Conservation (phyloP, 371 early-diverging fungal genomes). For the Capillidium heterosporum region DNA sequence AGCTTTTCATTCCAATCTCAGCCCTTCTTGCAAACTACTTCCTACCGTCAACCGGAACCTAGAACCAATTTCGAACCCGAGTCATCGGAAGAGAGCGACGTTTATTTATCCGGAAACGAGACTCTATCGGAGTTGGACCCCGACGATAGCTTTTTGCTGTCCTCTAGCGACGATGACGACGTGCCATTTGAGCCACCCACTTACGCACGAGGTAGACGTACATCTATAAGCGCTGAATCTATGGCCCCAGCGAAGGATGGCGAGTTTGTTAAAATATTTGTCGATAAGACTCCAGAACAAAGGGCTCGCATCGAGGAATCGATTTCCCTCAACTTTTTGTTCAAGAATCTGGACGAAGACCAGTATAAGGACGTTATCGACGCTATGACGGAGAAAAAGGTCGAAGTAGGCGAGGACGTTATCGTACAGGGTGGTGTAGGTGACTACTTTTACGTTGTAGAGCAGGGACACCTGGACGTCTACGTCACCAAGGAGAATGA, state of each 20-base stretch:
- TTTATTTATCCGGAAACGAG: conserved; percentile 2
- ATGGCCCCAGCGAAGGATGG: conserved; percentile 75
- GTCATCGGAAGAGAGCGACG: not conserved
- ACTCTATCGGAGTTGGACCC: not conserved
- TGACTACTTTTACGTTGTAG: conserved; percentile 69
- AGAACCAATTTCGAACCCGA: not conserved
- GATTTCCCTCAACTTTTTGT: conserved; percentile 79
- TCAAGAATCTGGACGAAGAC: conserved; percentile 86
- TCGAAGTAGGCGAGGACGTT: conserved; percentile 54
- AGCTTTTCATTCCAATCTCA: not conserved
- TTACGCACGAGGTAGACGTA: conserved; percentile 66
- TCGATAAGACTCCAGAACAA: conserved; percentile 75
- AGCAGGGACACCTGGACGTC: conserved; percentile 59
- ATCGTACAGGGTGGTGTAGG: conserved; percentile 78
- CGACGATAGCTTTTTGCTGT: conserved; percentile 18
- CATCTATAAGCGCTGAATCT: conserved; percentile 90
- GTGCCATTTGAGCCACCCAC: conserved; percentile 26
- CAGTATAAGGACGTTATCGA: conserved; percentile 76
- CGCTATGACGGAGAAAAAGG: conserved; percentile 13
- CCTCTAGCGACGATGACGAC: conserved; percentile 33
- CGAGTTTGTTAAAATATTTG: conserved; percentile 59
- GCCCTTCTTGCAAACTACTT: not conserved
- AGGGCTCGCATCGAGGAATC: conserved; percentile 58
- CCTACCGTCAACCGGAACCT: not conserved
- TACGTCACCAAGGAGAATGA: conserved; percentile 16